Evolutionary conservation across 2,329 filamentous ascomycete genomes (phyloP).

Genomic region (Cladosporium oxysporum): DNA sequence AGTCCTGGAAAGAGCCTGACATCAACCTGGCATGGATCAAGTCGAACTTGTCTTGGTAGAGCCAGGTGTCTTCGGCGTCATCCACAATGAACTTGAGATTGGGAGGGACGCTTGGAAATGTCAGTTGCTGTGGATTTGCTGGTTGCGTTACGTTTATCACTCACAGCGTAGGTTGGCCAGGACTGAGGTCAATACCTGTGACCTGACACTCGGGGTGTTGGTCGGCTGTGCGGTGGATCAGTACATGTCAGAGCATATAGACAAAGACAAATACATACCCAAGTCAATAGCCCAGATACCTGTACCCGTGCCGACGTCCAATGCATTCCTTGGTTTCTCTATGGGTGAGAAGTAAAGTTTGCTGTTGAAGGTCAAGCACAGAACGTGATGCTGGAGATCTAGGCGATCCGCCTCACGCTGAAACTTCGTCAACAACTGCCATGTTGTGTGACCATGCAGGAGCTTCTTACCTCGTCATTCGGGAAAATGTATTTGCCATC

Average conservation of each 20-base stretch:
- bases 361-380: slow-evolving; percentile 51
- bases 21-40: slow-evolving; percentile 57
- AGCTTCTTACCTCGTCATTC: slow-evolving; percentile 39
- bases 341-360: slow-evolving; percentile 50
- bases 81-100: slow-evolving; percentile 66
- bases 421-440: slow-evolving; percentile 7
- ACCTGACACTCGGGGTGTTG: slow-evolving; percentile 45
- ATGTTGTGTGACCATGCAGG: background rate
- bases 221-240: slow-evolving; percentile 35
- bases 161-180: slow-evolving; percentile 50
- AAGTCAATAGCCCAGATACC: slow-evolving; percentile 61
- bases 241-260: background rate
- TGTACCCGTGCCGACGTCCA: slow-evolving; percentile 56
- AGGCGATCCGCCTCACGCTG: slow-evolving; percentile 41
- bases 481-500: slow-evolving; percentile 45
- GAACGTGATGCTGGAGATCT: slow-evolving; percentile 46
- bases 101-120: slow-evolving; percentile 51
- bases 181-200: slow-evolving; percentile 51
- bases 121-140: background rate
- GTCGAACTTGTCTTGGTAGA: slow-evolving; percentile 56
- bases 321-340: slow-evolving; percentile 42
- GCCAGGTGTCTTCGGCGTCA: slow-evolving; percentile 63
- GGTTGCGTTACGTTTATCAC: background rate
- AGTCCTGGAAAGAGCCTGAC: slow-evolving; percentile 56
- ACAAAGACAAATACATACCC: slow-evolving; percentile 32